A percentile compares a stretch with the other conserved stretches of the same genome.
phyloP scores from a whole-genome alignment of 768 basidiomycete genomes.

The Tricholoma hemisulphureum region DNA sequence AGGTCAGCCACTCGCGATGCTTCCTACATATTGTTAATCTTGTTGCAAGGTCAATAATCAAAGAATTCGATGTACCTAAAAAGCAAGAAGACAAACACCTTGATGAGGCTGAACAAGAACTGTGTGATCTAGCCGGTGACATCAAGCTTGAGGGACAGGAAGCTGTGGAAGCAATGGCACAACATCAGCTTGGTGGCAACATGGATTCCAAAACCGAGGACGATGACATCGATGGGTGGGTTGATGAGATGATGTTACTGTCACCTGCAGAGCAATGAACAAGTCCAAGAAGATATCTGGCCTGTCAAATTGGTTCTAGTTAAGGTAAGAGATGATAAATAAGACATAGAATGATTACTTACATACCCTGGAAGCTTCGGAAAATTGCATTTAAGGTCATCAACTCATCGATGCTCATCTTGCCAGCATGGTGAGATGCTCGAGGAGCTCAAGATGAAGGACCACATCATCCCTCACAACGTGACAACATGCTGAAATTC shows the following conservation, averaged over 20 bases:
- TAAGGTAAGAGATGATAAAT: slow-evolving; percentile 1
- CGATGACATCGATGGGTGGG: slow-evolving; percentile 1
- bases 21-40: slow-evolving; percentile 13
- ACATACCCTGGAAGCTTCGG: slow-evolving; percentile 14
- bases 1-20: background rate
- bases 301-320: slow-evolving; percentile 3
- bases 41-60: slow-evolving; percentile 4
- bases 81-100: background rate
- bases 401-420: slow-evolving; percentile 18
- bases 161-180: background rate
- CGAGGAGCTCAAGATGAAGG: background rate
- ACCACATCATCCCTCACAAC: slow-evolving; percentile 27
- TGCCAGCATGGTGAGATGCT: slow-evolving; percentile 19
- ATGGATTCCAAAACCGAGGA: background rate
- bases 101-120: background rate
- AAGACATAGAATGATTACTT: background rate
- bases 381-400: slow-evolving; percentile 19
- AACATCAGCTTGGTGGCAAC: background rate
- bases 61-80: too few relatives aligned
- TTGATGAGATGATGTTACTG: background rate
- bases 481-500: slow-evolving; percentile 36
- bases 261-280: background rate
- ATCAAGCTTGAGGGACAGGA: background rate
- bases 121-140: background rate
- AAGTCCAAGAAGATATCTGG: background rate